phyloP scores from a whole-genome alignment of 208 protist species.

The Herpetomonas tarakana region DNA sequence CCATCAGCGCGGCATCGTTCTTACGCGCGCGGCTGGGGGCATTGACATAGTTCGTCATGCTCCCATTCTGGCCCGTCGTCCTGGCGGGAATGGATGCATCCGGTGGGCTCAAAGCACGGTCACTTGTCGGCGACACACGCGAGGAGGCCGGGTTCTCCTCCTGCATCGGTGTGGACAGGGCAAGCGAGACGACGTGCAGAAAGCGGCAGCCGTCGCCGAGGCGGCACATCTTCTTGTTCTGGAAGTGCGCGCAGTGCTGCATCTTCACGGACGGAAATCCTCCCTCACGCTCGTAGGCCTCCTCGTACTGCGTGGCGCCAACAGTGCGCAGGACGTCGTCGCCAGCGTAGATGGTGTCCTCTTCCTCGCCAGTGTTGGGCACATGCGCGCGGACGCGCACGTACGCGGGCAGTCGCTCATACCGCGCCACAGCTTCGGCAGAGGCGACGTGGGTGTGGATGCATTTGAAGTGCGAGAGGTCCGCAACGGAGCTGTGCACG shows the following conservation, averaged over 20 bases:
- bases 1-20: no score
- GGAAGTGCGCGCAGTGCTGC: conserved; percentile 86
- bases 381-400: conserved; percentile 69
- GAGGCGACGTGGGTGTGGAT: conserved; percentile 63
- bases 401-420: conserved; percentile 49
- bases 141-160: no score
- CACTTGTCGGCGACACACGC: no score
- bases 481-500: conserved; percentile 50
- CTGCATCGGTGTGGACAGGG: conserved; percentile 23
- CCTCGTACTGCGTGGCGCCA: conserved; percentile 66
- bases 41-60: no score
- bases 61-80: no score
- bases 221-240: conserved; percentile 74
- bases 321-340: conserved; percentile 66
- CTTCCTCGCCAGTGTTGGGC: conserved; percentile 57
- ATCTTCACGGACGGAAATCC: conserved; percentile 53
- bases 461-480: conserved; percentile 42
- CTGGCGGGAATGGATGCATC: no score
- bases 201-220: conserved; percentile 75
- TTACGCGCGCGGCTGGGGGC: no score
- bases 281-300: conserved; percentile 33
- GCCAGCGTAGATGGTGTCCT: conserved; percentile 35
- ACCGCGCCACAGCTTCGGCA: conserved; percentile 31
- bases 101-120: no score
- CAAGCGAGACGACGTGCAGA: conserved; percentile 64